Evolutionary conservation across 2,329 filamentous ascomycete species (phyloP), one percentile per base, ranked within the genome.

Genomic region (Aureobasidium mangrovei): DNA sequence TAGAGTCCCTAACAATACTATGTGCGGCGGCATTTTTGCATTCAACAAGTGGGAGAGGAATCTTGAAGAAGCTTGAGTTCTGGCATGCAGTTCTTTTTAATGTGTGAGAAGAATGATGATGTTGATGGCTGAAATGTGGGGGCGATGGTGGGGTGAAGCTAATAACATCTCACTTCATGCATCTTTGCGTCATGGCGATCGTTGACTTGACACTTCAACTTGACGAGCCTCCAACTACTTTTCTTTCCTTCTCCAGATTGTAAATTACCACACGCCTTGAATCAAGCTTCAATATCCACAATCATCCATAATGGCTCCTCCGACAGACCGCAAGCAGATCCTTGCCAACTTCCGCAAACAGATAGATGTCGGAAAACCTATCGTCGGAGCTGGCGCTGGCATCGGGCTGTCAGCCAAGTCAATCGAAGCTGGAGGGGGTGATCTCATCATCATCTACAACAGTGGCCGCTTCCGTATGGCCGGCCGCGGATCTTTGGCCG

Each of bases 401-500:
- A 85, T 85, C 56, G 84, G 84, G 0, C 75, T 88, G 3, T 84
- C 82, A 2, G 84, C 84, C 57, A 88, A 88, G 61, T 84, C 79
- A 62, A 78, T 86, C 59, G 84, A 88, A 66, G 75, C 76, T 43
- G 84, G 84, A 36, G 82, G 83, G 57, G 81, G 78, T 10, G 83
- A 87, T 61, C 70, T 88, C 40, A 85, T 88, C 62, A 81, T 86
- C 58, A 77, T 87, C 61, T 87, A 87, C 72, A 87, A 87, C 67
- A 83, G 80, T 36, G 84, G 84, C 0, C 77, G 84, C 3, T 88
- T 84, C 64, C 80, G 84, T 7, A 88, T 88, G 85, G 84, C 83
- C 0, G 84, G 85, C 0, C 73, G 81, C 40, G 84, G 84, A 0
- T 86, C 82, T 0, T 68, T 87, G 8, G 83, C 84, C 0, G 84